Base-by-base conservation (phyloP, 345 rosid species). In the Gossypium ekmanianum region DNA sequence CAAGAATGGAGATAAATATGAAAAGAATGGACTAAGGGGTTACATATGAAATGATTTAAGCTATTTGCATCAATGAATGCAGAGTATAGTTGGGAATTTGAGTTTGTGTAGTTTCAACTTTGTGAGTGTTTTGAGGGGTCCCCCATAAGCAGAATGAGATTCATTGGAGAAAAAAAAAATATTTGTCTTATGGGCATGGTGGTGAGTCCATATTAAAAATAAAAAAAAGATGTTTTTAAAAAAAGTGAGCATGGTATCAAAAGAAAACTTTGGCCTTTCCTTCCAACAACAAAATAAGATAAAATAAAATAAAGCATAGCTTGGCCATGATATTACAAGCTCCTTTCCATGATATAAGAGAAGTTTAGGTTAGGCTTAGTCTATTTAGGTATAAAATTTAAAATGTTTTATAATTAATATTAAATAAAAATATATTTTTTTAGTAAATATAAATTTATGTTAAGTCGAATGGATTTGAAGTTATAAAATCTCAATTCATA, bases 91-190 rank as follows among this genome's bases (percentile, higher is more conserved):
- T 39, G 13, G 71, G 34, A 11, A 22, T 7, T 68, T 47, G 72
- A 68, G 72, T 48, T 67, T 45, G 41, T 45, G 12, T 29, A 39
- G 65, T 76, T 24, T 61, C 61, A 75, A 75, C 68, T 81, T 78
- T 71, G 55, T 64, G 76, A 83, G 88, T 85, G 90, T 82, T 47
- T 71, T 79, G 85, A 34, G 89, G 87, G 89, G 85, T 83, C 88
- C 87, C 73, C 64, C 11, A 52, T 1, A 10, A 41, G 77, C 65
- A 79, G 92, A 85, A 88, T 90, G 82, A 74, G 92, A 87, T 90
- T 83, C 91, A 84, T 45, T 58, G 45, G 62, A 69, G 44, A 61
- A 48, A 63, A 69, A 69, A 39, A 69, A 39, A 64, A 7, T 18
- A 9, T 14, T n/a, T 47, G 75, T 75, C 72, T 62, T 78, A 76